phyloP scores from a whole-genome alignment of 1,139 yeast genomes.

The Maudiozyma humilis region DNA sequence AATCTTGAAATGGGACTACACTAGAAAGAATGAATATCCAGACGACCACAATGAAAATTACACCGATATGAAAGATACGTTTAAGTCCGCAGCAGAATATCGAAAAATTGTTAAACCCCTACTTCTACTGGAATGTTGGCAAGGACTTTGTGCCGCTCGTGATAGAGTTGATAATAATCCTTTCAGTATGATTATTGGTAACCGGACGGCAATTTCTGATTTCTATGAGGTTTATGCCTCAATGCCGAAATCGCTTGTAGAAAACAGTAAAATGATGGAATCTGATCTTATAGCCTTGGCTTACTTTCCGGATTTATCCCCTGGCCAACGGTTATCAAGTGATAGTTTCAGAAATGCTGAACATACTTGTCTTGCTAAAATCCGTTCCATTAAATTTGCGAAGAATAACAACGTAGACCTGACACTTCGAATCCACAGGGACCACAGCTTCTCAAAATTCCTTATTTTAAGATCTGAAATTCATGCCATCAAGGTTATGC shows the following conservation, averaged over 20 bases:
- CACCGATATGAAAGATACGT: conserved; percentile 37
- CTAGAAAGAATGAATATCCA: conserved; percentile 51
- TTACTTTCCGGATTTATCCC: conserved; percentile 33
- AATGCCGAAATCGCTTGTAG: conserved; percentile 44
- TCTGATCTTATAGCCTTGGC: conserved; percentile 71
- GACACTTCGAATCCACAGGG: conserved; percentile 55
- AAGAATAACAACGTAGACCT: conserved; percentile 62
- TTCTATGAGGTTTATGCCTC: conserved; percentile 87
- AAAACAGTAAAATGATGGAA: conserved; percentile 55
- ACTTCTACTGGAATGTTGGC: conserved; percentile 88
- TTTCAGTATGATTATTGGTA: conserved; percentile 63
- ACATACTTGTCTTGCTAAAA: conserved; percentile 62
- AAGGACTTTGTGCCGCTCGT: conserved; percentile 68
- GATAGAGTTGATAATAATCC: conserved; percentile 57
- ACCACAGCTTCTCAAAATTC: conserved; percentile 35
- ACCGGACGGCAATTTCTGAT: conserved; percentile 74
- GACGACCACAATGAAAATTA: conserved; percentile 35
- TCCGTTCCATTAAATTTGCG: conserved; percentile 60
- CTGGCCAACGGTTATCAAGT: conserved; percentile 18
- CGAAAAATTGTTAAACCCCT: conserved; percentile 66
- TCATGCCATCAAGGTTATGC: conserved; percentile 66
- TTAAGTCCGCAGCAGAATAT: conserved; percentile 55
- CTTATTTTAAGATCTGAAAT: conserved; percentile 59
- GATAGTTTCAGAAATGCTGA: conserved; percentile 26
- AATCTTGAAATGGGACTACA: conserved; percentile 73